phyloP scores from a whole-genome alignment of 1,284 basidiomycete species.

The Porodaedalea pini region DNA sequence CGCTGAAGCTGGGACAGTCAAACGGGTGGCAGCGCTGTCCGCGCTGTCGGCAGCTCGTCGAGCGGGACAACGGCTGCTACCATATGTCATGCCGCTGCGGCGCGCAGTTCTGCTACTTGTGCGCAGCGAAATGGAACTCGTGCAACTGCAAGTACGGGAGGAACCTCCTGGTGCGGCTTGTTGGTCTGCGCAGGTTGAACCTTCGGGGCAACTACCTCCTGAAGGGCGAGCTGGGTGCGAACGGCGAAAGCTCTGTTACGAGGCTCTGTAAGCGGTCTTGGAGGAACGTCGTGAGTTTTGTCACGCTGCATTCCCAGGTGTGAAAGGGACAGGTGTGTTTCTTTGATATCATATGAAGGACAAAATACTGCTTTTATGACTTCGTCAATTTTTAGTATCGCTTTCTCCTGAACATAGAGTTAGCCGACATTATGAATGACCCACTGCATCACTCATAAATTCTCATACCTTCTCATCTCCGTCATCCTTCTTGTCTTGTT shows the following conservation, averaged over 20 bases:
- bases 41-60: slow-evolving; percentile 41
- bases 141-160: slow-evolving; percentile 11
- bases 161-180: slow-evolving; percentile 3
- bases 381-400: too few species aligned
- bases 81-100: slow-evolving; percentile 50
- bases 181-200: slow-evolving; percentile 5
- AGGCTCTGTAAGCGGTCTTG: slow-evolving; percentile 15
- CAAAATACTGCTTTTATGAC: too few species aligned
- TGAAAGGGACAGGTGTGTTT: background rate
- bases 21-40: slow-evolving; percentile 50
- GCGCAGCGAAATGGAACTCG: slow-evolving; percentile 28
- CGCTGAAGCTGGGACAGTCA: slow-evolving; percentile 41
- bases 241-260: slow-evolving; percentile 3
- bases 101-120: slow-evolving; percentile 52
- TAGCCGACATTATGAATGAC: too few species aligned
- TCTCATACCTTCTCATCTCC: too few species aligned
- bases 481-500: too few species aligned
- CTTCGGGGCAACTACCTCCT: slow-evolving; percentile 16
- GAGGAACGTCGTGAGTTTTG: slow-evolving; percentile 1
- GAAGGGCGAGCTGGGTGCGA: slow-evolving; percentile 2
- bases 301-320: background rate
- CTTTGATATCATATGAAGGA: too few species aligned
- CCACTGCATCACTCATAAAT: too few species aligned
- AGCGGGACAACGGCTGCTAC: slow-evolving; percentile 44
- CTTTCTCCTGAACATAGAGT: too few species aligned